phyloP scores from a whole-genome alignment of 352 stramenopile species.

The Phytophthora cryptogea region DNA sequence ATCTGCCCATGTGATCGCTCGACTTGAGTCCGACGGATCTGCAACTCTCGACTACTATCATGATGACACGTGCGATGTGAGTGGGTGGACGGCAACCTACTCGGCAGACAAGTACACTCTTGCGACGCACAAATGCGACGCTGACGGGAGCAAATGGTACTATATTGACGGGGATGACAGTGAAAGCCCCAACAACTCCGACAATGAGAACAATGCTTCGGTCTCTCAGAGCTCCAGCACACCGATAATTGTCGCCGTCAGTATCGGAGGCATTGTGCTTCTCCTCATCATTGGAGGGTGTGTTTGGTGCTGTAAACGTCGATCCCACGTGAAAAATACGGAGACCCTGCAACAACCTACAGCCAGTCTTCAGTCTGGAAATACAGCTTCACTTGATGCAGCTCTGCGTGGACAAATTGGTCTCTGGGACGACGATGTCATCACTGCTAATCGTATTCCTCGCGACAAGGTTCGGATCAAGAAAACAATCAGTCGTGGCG shows the following conservation, averaged over 20 bases:
- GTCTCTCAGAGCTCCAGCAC: conserved; percentile 4
- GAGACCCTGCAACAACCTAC: conserved; percentile 22
- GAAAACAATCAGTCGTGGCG: conserved; percentile 40
- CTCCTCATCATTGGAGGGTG: conserved; percentile 7
- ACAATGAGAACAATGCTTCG: not conserved
- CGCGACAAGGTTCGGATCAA: conserved; percentile 35
- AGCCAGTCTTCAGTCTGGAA: conserved; percentile 20
- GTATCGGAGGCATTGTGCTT: conserved; percentile 12
- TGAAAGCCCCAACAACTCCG: not conserved
- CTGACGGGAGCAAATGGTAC: conserved; percentile 28
- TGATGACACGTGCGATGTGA: conserved; percentile 12
- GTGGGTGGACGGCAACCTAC: conserved; percentile 10
- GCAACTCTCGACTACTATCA: conserved; percentile 25
- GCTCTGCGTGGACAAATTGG: conserved; percentile 17
- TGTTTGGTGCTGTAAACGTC: conserved; percentile 22
- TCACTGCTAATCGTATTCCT: conserved; percentile 42
- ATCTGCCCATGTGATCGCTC: conserved; percentile 18
- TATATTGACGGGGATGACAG: conserved; percentile 21
- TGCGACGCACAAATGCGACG: conserved; percentile 15
- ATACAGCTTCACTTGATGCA: conserved; percentile 24
- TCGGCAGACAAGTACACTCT: conserved; percentile 14
- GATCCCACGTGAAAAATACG: conserved; percentile 10
- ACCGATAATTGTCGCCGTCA: conserved; percentile 13
- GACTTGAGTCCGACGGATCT: conserved; percentile 25
- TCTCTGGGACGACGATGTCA: conserved; percentile 43